phyloP scores from a whole-genome alignment of 805 yeast genomes.

The Wickerhamomyces mucosus region DNA sequence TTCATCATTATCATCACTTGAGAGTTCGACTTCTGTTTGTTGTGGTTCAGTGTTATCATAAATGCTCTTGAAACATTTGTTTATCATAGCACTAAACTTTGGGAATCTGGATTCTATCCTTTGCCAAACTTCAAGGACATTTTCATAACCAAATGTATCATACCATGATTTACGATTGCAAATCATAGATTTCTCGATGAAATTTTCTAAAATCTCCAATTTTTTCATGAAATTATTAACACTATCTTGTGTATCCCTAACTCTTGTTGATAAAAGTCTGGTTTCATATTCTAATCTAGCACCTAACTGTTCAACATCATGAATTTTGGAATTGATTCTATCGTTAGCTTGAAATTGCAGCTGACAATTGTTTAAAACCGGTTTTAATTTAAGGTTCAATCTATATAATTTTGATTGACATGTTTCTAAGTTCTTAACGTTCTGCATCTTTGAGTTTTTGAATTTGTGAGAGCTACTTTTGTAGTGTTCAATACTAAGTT shows the following conservation, averaged over 20 bases:
- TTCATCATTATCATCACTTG: background rate
- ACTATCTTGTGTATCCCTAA: conserved; percentile 60
- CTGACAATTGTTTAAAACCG: conserved; percentile 14
- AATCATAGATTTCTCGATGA: conserved; percentile 1
- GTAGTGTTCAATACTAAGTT: conserved; percentile 1
- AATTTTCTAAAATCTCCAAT: conserved; percentile 24
- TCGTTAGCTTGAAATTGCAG: conserved; percentile 17
- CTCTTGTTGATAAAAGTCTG: conserved; percentile 45
- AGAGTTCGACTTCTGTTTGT: too few relatives aligned
- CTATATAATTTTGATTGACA: conserved; percentile 2
- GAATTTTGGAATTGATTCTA: conserved; percentile 28
- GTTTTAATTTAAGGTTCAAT: conserved; percentile 10
- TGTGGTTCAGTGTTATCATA: too few relatives aligned
- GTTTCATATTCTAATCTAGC: conserved; percentile 61
- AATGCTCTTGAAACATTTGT: background rate
- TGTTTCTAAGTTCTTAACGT: conserved; percentile 1
- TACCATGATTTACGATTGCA: background rate
- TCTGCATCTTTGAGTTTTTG: conserved; percentile 1
- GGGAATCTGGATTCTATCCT: conserved; percentile 4
- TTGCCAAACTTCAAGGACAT: conserved; percentile 7
- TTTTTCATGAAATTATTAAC: conserved; percentile 33
- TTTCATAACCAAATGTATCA: conserved; percentile 4
- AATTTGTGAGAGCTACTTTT: background rate
- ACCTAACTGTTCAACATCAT: conserved; percentile 44
- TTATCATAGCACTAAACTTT: conserved; percentile 1